These are phyloP conservation scores for Setomelanomma holmii DNA, from an alignment of 2,329 filamentous ascomycete species.

Conservation along the genomic window DNA sequence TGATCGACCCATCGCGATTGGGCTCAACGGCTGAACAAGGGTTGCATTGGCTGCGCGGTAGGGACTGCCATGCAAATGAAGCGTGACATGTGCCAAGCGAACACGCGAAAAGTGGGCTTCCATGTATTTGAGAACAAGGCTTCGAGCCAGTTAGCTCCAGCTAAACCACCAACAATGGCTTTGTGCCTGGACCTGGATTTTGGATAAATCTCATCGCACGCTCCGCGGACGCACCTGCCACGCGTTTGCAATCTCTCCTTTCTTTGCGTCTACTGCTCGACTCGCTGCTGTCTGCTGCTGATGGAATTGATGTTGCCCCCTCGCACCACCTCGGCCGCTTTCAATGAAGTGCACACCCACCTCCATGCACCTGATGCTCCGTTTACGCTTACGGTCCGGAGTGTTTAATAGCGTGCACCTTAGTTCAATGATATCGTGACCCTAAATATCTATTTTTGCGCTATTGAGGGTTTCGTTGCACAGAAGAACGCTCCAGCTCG, in stretches of 20 bases:
- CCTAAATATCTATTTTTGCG: constrained; percentile 18
- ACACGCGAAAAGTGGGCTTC: not conserved
- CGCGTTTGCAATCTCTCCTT: not conserved
- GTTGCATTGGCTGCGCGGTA: constrained; percentile 23
- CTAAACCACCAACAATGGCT: not conserved
- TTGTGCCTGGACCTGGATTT: constrained; percentile 1
- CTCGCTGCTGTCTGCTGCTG: not conserved
- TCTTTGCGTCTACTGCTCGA: not conserved
- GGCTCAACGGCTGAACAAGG: constrained; percentile 17
- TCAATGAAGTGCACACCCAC: not conserved
- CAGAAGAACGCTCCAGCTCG: constrained; percentile 1
- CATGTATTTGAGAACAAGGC: not conserved
- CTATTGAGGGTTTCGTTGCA: not conserved
- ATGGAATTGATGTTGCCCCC: not conserved
- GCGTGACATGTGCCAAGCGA: constrained; percentile 15
- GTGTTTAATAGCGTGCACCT: constrained; percentile 23
- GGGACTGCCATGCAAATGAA: constrained; percentile 5
- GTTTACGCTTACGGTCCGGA: constrained; percentile 9
- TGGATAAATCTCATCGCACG: not conserved
- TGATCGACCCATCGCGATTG: constrained; percentile 38
- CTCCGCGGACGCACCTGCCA: constrained; percentile 4
- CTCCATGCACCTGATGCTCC: not conserved
- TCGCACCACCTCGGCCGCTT: constrained; percentile 1
- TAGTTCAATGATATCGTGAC: constrained; percentile 8
- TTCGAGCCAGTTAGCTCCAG: not conserved